Evolutionary conservation across 176 grass and related monocot genomes (phyloP).

Genomic region (Typha latifolia): DNA sequence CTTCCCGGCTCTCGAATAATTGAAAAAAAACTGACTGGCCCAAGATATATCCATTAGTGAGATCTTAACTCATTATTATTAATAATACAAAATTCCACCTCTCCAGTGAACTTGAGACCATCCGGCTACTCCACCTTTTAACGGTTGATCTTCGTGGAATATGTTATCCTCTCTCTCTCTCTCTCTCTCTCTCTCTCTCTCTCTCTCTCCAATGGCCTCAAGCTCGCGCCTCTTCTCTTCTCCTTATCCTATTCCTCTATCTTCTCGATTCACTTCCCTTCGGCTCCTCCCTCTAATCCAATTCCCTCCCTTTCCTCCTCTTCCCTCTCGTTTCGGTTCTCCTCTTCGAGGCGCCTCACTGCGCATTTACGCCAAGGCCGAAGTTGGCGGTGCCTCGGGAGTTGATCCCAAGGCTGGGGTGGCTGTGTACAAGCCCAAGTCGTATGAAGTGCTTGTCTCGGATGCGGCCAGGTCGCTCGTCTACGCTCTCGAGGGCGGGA

Average conservation of each 20-base stretch:
- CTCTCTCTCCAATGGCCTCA: neutral
- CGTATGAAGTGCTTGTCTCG: constrained; percentile 83
- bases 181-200: too few relatives aligned
- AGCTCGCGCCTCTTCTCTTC: constrained; percentile 8
- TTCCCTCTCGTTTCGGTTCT: neutral
- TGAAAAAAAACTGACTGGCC: too few relatives aligned
- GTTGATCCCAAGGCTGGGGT: constrained; percentile 41
- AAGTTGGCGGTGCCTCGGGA: constrained; percentile 1
- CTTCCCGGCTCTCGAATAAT: too few relatives aligned
- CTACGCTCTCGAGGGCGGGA: constrained; percentile 58
- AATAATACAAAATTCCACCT: too few relatives aligned
- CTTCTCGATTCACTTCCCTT: neutral
- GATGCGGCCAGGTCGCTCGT: constrained; percentile 79
- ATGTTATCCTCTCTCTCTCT: too few relatives aligned
- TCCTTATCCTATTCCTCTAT: constrained; percentile 4
- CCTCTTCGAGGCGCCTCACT: constrained; percentile 12
- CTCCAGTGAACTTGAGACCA: too few relatives aligned
- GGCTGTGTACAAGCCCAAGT: constrained; percentile 68
- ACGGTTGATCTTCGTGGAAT: constrained; percentile 1
- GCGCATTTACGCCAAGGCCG: neutral
- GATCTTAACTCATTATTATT: too few relatives aligned
- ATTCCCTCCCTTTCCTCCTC: neutral
- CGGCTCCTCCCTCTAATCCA: too few relatives aligned
- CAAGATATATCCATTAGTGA: too few relatives aligned
- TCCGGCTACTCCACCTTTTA: neutral